phyloP scores from a whole-genome alignment of 805 yeast species.

The Wickerhamomyces pijperi region DNA sequence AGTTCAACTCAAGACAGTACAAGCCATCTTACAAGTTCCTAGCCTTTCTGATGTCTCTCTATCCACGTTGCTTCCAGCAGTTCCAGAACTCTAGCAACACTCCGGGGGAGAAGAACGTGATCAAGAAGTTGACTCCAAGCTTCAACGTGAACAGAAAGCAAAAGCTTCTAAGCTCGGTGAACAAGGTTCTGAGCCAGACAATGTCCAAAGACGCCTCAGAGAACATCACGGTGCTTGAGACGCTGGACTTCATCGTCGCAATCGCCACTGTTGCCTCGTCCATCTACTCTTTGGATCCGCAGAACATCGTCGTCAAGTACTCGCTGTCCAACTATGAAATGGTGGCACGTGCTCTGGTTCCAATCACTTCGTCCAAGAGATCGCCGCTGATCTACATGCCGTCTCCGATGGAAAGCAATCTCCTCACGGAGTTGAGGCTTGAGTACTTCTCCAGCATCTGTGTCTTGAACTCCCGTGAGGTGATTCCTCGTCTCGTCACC shows the following conservation, averaged over 20 bases:
- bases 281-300: conserved; percentile 15
- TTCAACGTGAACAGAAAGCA: conserved; percentile 15
- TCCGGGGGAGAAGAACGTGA: conserved; percentile 5
- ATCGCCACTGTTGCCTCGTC: conserved; percentile 24
- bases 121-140: conserved; percentile 13
- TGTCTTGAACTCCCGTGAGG: conserved; percentile 10
- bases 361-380: conserved; percentile 9
- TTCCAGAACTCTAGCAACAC: conserved; percentile 7
- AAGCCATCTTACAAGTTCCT: conserved; percentile 22
- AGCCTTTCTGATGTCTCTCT: conserved; percentile 22
- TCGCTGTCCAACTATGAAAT: conserved; percentile 11
- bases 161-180: conserved; percentile 10
- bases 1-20: conserved; percentile 12
- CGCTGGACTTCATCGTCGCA: conserved; percentile 21
- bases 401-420: conserved; percentile 9
- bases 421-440: conserved; percentile 19
- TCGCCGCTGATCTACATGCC: conserved; percentile 10
- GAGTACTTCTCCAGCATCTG: conserved; percentile 19
- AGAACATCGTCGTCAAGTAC: conserved; percentile 20
- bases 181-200: conserved; percentile 11
- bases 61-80: conserved; percentile 21
- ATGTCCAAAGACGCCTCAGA: conserved; percentile 12
- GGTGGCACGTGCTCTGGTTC: conserved; percentile 14
- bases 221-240: conserved; percentile 14
- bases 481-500: conserved; percentile 11